Evolutionary conservation across 257 asterid genomes (phyloP).

Genomic region (Dorcoceras hygrometricum): DNA sequence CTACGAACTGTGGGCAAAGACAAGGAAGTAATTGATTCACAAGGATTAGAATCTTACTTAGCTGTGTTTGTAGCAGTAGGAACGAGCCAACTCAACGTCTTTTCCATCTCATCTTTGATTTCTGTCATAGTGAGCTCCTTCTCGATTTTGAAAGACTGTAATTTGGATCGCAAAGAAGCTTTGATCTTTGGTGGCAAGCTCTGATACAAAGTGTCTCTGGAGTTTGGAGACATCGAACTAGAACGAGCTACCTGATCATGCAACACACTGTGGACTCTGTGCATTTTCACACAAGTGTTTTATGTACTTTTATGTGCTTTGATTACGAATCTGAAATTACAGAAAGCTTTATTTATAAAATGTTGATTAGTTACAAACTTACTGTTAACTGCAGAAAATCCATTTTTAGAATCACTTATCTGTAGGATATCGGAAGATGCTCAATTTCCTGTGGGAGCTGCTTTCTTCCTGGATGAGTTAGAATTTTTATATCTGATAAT

Average conservation of each 20-base stretch:
- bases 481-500: too few relatives aligned
- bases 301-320: background rate
- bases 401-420: background rate
- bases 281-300: background rate
- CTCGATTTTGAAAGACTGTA: conserved; percentile 49
- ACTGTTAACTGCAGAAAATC: background rate
- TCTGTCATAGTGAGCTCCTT: conserved; percentile 31
- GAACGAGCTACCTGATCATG: conserved; percentile 63
- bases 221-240: conserved; percentile 43
- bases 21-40: background rate
- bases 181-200: conserved; percentile 66
- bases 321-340: background rate
- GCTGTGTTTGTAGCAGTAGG: background rate
- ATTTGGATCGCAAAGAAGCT: conserved; percentile 53
- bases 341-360: background rate
- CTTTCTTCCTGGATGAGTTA: background rate
- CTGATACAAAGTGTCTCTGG: conserved; percentile 58
- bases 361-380: background rate
- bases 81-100: background rate
- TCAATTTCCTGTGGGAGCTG: background rate
- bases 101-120: background rate
- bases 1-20: background rate
- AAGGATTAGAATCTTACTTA: background rate
- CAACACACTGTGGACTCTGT: conserved; percentile 1
- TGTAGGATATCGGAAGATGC: background rate